These are phyloP conservation scores for Fomitopsis serialis DNA, from an alignment of 768 basidiomycete species.

Conservation along the genomic window DNA sequence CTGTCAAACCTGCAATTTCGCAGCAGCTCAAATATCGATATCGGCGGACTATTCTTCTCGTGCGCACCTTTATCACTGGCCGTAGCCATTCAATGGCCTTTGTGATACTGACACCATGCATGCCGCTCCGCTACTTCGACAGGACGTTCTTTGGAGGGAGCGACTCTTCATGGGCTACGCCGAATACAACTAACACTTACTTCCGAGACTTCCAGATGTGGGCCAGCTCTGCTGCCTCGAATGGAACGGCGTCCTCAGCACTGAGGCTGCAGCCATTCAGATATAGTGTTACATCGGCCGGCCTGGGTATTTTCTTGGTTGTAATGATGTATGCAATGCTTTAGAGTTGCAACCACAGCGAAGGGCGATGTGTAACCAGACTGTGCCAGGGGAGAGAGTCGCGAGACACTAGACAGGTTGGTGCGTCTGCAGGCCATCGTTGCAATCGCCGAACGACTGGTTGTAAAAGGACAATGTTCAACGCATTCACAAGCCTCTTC, in stretches of 20 bases:
- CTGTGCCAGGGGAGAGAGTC: too few species aligned
- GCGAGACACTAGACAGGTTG: too few species aligned
- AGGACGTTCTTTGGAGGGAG: conserved; percentile 83
- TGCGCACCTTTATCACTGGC: conserved; percentile 28
- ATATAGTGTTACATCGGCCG: too few species aligned
- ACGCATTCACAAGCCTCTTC: too few species aligned
- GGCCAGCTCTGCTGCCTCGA: conserved; percentile 49
- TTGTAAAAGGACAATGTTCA: too few species aligned
- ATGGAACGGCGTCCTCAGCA: conserved; percentile 16
- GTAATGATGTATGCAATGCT: too few species aligned
- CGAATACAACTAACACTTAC: conserved; percentile 62
- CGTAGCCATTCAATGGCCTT: background rate
- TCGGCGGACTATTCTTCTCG: conserved; percentile 79
- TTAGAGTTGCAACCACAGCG: too few species aligned
- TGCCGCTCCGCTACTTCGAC: background rate
- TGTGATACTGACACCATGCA: background rate
- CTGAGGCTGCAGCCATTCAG: background rate
- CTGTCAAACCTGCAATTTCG: conserved; percentile 65
- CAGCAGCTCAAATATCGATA: conserved; percentile 40
- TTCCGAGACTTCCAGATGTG: conserved; percentile 71
- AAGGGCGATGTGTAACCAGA: too few species aligned
- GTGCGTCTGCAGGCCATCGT: too few species aligned
- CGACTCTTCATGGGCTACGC: conserved; percentile 69
- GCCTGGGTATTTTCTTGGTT: background rate
- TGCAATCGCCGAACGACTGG: too few species aligned